phyloP scores from a whole-genome alignment of 352 stramenopile species.

The Aphanomyces stellatus region DNA sequence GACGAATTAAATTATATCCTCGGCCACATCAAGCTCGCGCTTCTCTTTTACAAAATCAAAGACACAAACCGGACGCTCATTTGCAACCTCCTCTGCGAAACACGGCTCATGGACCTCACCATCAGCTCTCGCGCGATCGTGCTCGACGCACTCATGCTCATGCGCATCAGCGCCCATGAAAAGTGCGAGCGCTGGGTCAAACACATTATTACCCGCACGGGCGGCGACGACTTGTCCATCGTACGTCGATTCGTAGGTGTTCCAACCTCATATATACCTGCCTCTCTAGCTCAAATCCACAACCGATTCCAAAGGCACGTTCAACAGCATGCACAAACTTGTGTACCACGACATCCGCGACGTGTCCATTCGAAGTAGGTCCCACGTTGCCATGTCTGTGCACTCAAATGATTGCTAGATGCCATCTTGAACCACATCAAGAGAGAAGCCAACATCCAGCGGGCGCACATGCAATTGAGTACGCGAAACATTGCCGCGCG shows the following conservation, averaged over 20 bases:
- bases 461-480: slow-evolving; percentile 88
- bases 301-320: slow-evolving; percentile 95
- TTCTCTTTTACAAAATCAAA: slow-evolving; percentile 99
- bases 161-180: slow-evolving; percentile 94
- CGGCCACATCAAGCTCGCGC: slow-evolving; percentile 88
- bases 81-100: slow-evolving; percentile 91
- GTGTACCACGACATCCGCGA: slow-evolving; percentile 95
- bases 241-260: not conserved
- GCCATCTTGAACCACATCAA: slow-evolving; percentile 96
- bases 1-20: slow-evolving; percentile 97
- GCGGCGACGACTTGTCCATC: slow-evolving; percentile 85
- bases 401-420: slow-evolving; percentile 25
- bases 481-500: slow-evolving; percentile 69
- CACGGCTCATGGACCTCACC: slow-evolving; percentile 87
- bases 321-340: slow-evolving; percentile 96
- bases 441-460: slow-evolving; percentile 89
- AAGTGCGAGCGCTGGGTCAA: slow-evolving; percentile 93
- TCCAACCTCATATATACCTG: not conserved
- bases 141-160: slow-evolving; percentile 94
- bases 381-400: not conserved
- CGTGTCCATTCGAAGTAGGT: slow-evolving; percentile 46
- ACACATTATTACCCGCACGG: slow-evolving; percentile 95
- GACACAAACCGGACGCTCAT: slow-evolving; percentile 89
- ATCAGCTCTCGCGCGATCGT: slow-evolving; percentile 88
- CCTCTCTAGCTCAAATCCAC: slow-evolving; percentile 92